Evolutionary conservation across 2,329 filamentous ascomycete species (phyloP), one percentile per base, ranked within the genome.

Genomic region (Claviceps monticola): DNA sequence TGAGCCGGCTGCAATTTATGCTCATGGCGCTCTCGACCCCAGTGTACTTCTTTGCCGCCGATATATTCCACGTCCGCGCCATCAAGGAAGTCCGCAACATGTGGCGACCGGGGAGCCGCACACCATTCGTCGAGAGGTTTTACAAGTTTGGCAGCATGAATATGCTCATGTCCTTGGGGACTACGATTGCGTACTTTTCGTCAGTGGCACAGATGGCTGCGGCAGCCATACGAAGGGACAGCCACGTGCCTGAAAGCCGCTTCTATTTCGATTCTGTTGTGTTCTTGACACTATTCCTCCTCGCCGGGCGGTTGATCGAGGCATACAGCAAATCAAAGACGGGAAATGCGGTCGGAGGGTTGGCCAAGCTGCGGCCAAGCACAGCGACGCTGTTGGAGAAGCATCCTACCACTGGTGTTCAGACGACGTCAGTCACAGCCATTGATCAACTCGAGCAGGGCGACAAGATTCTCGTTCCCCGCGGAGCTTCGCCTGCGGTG

Each of bases 71-170:
- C 62, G 67, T 75, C 13, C 78, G 86, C 42, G 86, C 88, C 0
- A 64, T 89, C 57, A 93, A 89, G 63, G 90, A 95, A 60, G 70
- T 96, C 13, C 74, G 74, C 55, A 75, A 82, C 0, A 72, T 95
- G 56, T 96, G 90, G 90, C 77, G 84, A 21, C 80, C 72, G 2
- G 79, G 81, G 29, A 95, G 88, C 62, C 79, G 76, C 39, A 83
- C 83, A 1, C 86, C 88, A 0, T 64, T 94, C 4, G 59, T 86
- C 16, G 78, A 84, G 58, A 76, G 90, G 14, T 90, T 96, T 61
- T 88, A 89, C 65, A 82, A 86, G n/a, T 96, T 96, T 61, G 90
- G 90, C 8, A 95, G 89, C 70, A 96, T 96, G 90, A 95, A 95
- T 63, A 84, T 94, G 71, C 76, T 96, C 54, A 90, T 96, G 68